Evolutionary conservation across 176 grass and related monocot genomes (phyloP), one percentile per base, ranked within the genome.

Genomic region (Eleusine indica): DNA sequence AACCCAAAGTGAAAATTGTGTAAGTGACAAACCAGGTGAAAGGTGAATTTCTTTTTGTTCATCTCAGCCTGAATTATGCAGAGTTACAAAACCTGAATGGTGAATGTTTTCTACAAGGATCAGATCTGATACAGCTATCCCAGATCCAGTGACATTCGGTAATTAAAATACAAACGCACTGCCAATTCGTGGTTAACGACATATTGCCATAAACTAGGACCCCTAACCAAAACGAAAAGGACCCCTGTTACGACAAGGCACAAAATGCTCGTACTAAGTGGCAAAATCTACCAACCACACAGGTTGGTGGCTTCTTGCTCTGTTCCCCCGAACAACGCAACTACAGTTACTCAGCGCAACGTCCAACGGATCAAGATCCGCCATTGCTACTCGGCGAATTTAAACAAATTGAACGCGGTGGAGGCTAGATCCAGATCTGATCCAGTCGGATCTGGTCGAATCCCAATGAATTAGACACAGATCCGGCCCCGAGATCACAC

Each of bases 401-500:
- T 22, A 66, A 73, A 47, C 12, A 6, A 60, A 25, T 13, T 70
- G 82, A 89, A 49, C 54, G 63, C 5, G 51, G 58, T 28, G 63
- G 32, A 6, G 39, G 14, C 56, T 51, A 92, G 91, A 90, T 92
- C 87, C 85, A 87, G 75, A 92, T 71, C 76, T 80, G 76, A 73
- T 53, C 38, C 12, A 32, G 15, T 13, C 81, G 71, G 91, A 93
- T 93, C 91, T 81, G 83, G 61, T 10, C 43, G 66, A 91, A 56
- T 69, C 62, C 53, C 39, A 83, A 42, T 49, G 22, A 77, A 74
- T 2, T 46, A 3, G 52, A 67, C 13, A 77, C 78, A 70, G 81
- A 87, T 81, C 78, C 75, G 60, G 51, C 14, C 25, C 7, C 66
- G 76, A 71, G 56, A 65, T 43, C 22, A 15, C 70, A 43, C 3